These are phyloP conservation scores for Tylopilus intermedius DNA, from an alignment of 768 basidiomycete genomes.

Conservation along the genomic window DNA sequence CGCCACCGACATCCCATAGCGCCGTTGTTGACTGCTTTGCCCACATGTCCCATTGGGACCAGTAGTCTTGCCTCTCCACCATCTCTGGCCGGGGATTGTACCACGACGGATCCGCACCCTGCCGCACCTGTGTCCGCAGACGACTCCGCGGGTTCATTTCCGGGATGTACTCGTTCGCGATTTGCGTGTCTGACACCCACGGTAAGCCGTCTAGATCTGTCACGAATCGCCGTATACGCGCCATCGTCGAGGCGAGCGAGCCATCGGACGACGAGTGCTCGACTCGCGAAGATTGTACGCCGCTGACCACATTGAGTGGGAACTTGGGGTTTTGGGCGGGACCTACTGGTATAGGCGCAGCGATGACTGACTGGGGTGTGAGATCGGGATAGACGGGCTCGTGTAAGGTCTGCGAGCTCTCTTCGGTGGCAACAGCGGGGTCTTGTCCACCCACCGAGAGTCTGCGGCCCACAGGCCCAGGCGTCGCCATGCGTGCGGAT, in stretches of 20 bases:
- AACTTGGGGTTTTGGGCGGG: not conserved
- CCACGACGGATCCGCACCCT: constrained; percentile 26
- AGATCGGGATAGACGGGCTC: not conserved
- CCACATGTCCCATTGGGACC: constrained; percentile 24
- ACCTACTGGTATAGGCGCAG: not conserved
- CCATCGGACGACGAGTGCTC: not conserved
- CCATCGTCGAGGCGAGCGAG: constrained; percentile 24
- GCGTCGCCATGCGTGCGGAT: not conserved
- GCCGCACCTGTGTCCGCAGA: constrained; percentile 8
- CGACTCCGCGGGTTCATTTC: constrained; percentile 22
- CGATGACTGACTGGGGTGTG: not conserved
- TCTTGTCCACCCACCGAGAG: not conserved
- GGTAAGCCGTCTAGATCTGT: constrained; percentile 36
- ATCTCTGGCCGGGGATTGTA: constrained; percentile 19
- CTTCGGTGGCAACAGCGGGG: not conserved
- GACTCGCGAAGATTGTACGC: not conserved
- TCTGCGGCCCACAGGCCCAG: not conserved
- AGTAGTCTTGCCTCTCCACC: constrained; percentile 1
- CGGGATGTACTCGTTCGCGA: constrained; percentile 43
- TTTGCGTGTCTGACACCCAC: constrained; percentile 39
- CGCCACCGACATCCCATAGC: constrained; percentile 5
- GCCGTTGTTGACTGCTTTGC: constrained; percentile 20
- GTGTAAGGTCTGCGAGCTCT: constrained; percentile 19
- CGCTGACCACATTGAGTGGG: not conserved
- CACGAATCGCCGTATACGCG: constrained; percentile 35